Evolutionary conservation across 495 filamentous ascomycete genomes (phyloP), one percentile per base, ranked within the genome.

Genomic region (Aspergillus indologenus): DNA sequence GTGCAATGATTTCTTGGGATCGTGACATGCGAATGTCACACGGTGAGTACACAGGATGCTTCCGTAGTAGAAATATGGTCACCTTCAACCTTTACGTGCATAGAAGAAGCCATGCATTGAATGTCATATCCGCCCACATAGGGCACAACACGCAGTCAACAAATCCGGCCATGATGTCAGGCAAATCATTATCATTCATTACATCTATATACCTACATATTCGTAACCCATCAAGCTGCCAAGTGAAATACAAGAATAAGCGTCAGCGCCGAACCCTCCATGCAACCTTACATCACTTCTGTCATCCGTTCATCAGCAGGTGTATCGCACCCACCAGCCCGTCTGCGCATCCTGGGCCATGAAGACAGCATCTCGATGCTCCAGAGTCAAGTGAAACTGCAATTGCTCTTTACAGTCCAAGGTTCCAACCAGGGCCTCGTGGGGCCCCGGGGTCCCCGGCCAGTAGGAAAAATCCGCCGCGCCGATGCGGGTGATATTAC

Each of bases 271-370:
- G 5, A 40, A 7, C 7, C 34, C 12, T 40, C 6, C 7, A 40
- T 40, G 2, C 34, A 40, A 8, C 34, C 6, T 6, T 11, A 15
- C 5, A 15, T 15, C 34, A 40, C 22, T 11, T 7, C 43, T 40
- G 14, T 7, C 18, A n/a, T 15, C n/a, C n/a, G n/a, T n/a, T n/a
- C 6, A 17, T 31, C 23, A 58, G 17, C 56, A 58, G 3, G 3
- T 15, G 21, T 53, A 53, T 14, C 53, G 15, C 26, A 58, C 23
- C 34, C 22, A 52, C 56, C 56, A 58, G 5, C 56, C 56, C 0
- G 56, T 53, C 22, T 53, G 15, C 4, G 0, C 49, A 46, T 34
- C 24, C 56, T 58, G 56, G 7, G 42, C 56, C 14, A 58, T 12
- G 17, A 53, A 58, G 15, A 58, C 48, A 15, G 44, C 9, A 34